Evolutionary conservation across 768 basidiomycete genomes (phyloP), one percentile per base, ranked within the genome.

Genomic region (Hygrophorus russula): DNA sequence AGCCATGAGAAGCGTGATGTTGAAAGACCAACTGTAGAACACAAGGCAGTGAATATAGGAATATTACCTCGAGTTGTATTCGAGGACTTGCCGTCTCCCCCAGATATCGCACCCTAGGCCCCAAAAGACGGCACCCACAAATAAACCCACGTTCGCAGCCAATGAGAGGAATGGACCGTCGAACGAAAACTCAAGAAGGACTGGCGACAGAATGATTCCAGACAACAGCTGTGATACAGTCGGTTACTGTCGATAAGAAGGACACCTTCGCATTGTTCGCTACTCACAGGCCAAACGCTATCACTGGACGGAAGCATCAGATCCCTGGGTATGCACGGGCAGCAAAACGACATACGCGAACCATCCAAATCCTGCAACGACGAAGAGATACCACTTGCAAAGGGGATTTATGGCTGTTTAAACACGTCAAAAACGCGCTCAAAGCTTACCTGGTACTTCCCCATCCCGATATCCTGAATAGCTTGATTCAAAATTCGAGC

Each of bases 351-450:
- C 79, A 58, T 56, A 82, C 80, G 79, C 74, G 46, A 83, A 70
- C 81, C 80, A 84, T 41, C 82, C 82, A 59, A 85, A 82, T 1
- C 80, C 82, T 13, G 80, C 70, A 20, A 82, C 78, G 41, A 74
- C 44, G 55, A 85, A 83, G 29, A 85, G 55, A 45, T 64, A 61
- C 65, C 76, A 80, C 79, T n/a, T 82, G 46, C 14, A 40, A 10
- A 42, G 9, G 35, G 10, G 13, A 19, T 15, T 14, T 18, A 17
- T 4, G 20, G 10, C 5, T 39, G 14, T 13, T 34, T 9, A 27
- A 39, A 46, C n/a, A n/a, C n/a, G n/a, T n/a, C n/a, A n/a, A n/a
- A n/a, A n/a, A n/a, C n/a, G n/a, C n/a, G n/a, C n/a, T n/a, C n/a
- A n/a, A 48, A 46, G 51, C 57, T 12, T 48, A 72, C 74, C 59